A percentile compares a stretch with the other conserved stretches of the same genome.
Evolutionary conservation across 768 basidiomycete genomes (phyloP).

Genomic region (Boletus insuetus): DNA sequence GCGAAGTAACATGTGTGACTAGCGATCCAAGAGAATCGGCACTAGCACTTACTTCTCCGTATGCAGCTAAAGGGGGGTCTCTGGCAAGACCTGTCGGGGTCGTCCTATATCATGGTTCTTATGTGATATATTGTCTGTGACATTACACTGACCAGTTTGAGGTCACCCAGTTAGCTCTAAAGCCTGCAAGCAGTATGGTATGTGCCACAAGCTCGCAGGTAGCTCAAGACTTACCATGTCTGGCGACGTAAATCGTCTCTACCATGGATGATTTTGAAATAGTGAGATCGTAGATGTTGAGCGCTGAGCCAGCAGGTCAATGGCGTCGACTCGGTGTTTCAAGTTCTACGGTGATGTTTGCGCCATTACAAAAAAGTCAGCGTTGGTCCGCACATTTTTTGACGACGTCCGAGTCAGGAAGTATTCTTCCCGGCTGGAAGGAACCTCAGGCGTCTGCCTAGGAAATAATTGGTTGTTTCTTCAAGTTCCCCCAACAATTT

Average conservation of each 20-base stretch:
- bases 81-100: slow-evolving; percentile 64
- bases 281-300: background rate
- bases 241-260: slow-evolving; percentile 41
- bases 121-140: slow-evolving; percentile 3
- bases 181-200: slow-evolving; percentile 56
- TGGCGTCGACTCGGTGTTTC: too few relatives aligned
- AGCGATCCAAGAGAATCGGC: background rate
- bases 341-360: too few relatives aligned
- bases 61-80: slow-evolving; percentile 72
- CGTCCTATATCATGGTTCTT: slow-evolving; percentile 41
- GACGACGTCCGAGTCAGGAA: too few relatives aligned
- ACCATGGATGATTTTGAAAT: slow-evolving; percentile 24
- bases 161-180: slow-evolving; percentile 71
- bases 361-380: too few relatives aligned
- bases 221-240: slow-evolving; percentile 34
- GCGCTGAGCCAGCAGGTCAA: too few relatives aligned
- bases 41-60: slow-evolving; percentile 59
- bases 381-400: too few relatives aligned
- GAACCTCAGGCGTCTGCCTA: too few relatives aligned
- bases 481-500: too few relatives aligned
- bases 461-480: too few relatives aligned
- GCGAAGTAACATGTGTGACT: background rate
- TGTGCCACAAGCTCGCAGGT: background rate
- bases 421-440: too few relatives aligned
- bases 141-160: slow-evolving; percentile 51